phyloP scores from a whole-genome alignment of 352 stramenopile species.

The Hyphochytrium catenoides region DNA sequence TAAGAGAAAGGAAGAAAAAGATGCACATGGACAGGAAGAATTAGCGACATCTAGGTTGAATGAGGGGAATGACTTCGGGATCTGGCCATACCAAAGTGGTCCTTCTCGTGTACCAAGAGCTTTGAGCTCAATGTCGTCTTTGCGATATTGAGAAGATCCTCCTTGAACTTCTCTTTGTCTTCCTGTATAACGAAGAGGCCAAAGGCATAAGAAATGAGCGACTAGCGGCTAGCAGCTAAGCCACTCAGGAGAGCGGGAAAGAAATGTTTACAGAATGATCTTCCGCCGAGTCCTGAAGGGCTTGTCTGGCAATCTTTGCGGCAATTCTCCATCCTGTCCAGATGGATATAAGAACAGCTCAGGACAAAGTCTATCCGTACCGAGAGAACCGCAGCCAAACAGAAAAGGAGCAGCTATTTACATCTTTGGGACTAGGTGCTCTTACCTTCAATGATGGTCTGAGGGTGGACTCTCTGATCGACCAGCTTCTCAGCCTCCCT shows the following conservation, averaged over 20 bases:
- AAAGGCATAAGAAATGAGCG: no score
- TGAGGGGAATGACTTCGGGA: neutral
- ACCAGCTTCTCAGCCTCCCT: slow-evolving; percentile 89
- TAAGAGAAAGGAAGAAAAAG: no score
- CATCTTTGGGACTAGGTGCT: no score
- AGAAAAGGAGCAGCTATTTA: no score
- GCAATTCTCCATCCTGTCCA: slow-evolving; percentile 93
- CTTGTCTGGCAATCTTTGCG: slow-evolving; percentile 55
- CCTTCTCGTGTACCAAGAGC: slow-evolving; percentile 92
- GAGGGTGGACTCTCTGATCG: slow-evolving; percentile 83
- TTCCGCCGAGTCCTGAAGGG: slow-evolving; percentile 52
- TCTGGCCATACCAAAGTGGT: slow-evolving; percentile 66
- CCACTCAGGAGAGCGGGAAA: no score
- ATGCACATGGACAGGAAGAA: neutral
- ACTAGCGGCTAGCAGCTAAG: no score
- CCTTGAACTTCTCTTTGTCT: slow-evolving; percentile 61
- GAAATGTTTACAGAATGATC: no score
- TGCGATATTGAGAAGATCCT: slow-evolving; percentile 91
- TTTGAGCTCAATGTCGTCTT: slow-evolving; percentile 95
- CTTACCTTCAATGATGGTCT: slow-evolving; percentile 96
- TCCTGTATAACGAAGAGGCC: no score
- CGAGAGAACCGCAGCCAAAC: no score
- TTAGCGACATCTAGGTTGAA: neutral
- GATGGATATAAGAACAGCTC: no score
- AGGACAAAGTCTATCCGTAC: no score